Evolutionary conservation across 2,329 filamentous ascomycete species (phyloP), one percentile per base, ranked within the genome.

Genomic region (Beauveria sp.): DNA sequence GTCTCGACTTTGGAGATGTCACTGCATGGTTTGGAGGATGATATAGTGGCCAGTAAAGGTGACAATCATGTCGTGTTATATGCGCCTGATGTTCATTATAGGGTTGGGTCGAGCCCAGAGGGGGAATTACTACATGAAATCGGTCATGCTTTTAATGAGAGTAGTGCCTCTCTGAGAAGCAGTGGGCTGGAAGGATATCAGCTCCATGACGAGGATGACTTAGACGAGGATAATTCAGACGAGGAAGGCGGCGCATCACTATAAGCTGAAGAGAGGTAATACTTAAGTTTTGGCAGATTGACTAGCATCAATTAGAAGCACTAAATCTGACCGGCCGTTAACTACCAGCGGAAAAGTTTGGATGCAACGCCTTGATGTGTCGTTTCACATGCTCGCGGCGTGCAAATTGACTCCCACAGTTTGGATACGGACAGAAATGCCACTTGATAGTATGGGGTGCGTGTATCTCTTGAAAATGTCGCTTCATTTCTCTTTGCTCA

Each of bases 401-500:
- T 9, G 18, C 14, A 49, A 40, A 49, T n/a, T 5, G 10, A 16
- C 6, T 50, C 9, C 28, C 22, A 26, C 55, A 49, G 28, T 22
- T 28, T 12, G 10, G 12, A 20, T 34, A 26, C 16, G 43, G n/a
- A 28, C 53, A 56, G 22, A 31, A 46, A 16, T 18, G 22, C 40
- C 42, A 5, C 22, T 26, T 8, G 20, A 56, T 16, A n/a, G 40
- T 45, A 46, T 58, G 28, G 10, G n/a, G 26, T 24, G 55, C 55
- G 55, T 58, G 55, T 40, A 48, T 16, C 24, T 49, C 55, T 9
- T 38, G 28, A n/a, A 58, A 58, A 34, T 58, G 55, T n/a, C 55
- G 43, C 31, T 49, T 58, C 55, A 58, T 58, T n/a, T 58, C 55
- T 42, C 31, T 58, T 58, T 58, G 55, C 55, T 58, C 55, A 5